These are phyloP conservation scores for Elaeis guineensis DNA, from an alignment of 176 grass and related monocot genomes.

Conservation along the genomic window DNA sequence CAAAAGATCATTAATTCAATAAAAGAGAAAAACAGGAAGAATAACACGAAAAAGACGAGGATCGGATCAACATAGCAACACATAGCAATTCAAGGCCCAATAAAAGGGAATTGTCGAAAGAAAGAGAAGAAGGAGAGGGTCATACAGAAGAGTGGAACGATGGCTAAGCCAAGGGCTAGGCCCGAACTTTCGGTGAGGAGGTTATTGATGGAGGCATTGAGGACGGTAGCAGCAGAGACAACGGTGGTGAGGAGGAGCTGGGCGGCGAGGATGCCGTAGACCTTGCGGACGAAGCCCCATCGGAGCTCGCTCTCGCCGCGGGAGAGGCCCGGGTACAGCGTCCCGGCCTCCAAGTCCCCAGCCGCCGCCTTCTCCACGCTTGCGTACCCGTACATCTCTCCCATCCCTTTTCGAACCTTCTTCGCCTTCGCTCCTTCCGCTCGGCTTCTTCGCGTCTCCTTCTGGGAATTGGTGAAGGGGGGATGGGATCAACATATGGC, in stretches of 20 bases:
- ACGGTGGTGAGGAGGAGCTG: constrained; percentile 92
- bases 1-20: too few relatives aligned
- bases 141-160: constrained; percentile 84
- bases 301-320: constrained; percentile 80
- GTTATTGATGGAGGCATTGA: constrained; percentile 65
- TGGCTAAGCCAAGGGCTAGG: constrained; percentile 45
- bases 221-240: constrained; percentile 67
- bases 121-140: not conserved
- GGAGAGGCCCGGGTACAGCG: constrained; percentile 83
- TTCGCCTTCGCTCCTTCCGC: constrained; percentile 20
- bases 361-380: constrained; percentile 2
- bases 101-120: not conserved
- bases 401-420: not conserved
- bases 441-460: constrained; percentile 11
- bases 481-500: too few relatives aligned
- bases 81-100: too few relatives aligned
- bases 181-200: constrained; percentile 48
- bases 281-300: constrained; percentile 99
- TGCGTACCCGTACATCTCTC: not conserved
- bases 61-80: too few relatives aligned
- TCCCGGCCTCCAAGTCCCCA: constrained; percentile 73
- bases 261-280: constrained; percentile 95
- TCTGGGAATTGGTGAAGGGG: too few relatives aligned
- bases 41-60: too few relatives aligned
- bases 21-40: too few relatives aligned